Evolutionary conservation across 169 alveolate genomes (phyloP), one percentile per base, ranked within the genome.

Genomic region (Plasmodium reichenowi): DNA sequence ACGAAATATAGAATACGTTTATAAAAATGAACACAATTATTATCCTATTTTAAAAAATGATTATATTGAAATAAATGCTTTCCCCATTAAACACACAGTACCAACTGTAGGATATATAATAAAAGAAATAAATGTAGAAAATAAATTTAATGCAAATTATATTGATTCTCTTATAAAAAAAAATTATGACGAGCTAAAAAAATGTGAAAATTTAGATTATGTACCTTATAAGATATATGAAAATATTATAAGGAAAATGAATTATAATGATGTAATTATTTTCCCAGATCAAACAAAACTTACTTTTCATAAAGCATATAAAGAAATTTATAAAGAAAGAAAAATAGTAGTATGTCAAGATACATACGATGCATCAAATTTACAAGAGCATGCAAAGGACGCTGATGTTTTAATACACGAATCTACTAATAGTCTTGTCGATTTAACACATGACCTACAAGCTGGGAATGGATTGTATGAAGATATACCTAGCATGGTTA

Each of bases 91-190:
- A 71, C 97, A 95, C 80, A 94, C 93, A 6, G 93, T 95, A 50
- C 97, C 97, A 4, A 94, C 97, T 43, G 96, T 95, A 15, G 97
- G 97, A 1, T 95, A 95, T 87, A 94, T 95, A 32, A 72, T 95
- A 38, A 88, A 93, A 72, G 96, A 94, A 72, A 52, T 71, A 71
- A 52, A 62, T 60, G 73, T 58, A 8, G 48, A 88, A 32, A 88
- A 92, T 47, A 93, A 92, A 56, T 87, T 93, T n/a, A 78, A 88
- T 59, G 92, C 95, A 9, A 87, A 52, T 9, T 76, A 75, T 22
- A 75, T 93, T 13, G 62, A 85, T 47, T 90, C 88, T n/a, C 20
- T 93, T 43, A 89, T 93, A 20, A 88, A 70, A 38, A 85, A 72
- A 38, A 93, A 93, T 75, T 63, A 74, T 1, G 83, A 74, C 4